Base-by-base conservation (phyloP, 371 early-diverging fungal species). In the Mortierella sp. region DNA sequence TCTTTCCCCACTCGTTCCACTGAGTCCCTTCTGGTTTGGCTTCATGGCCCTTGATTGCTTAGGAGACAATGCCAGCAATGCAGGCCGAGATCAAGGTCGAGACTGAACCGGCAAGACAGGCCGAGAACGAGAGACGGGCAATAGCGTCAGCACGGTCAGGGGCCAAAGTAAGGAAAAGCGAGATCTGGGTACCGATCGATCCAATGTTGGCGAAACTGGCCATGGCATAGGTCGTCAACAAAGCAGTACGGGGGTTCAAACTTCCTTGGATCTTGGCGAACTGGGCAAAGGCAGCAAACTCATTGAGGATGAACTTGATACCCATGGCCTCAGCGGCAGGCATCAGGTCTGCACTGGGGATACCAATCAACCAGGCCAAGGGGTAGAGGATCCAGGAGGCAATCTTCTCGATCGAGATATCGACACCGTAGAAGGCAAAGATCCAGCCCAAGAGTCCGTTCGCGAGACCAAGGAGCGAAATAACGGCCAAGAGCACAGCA, bases 121-220 rank as follows among this genome's bases (percentile, higher is more conserved):
- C 93, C 50, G 92, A 91, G 14, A 95, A 73, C 30, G 94, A 95
- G 30, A 95, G 69, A 30, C 85, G 70, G 12, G 95, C 92, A 58
- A 95, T 84, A 48, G 94, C 94, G 59, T 84, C 89, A 45, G 88
- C 89, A 71, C 96, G 87, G 57, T 85, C 84, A 7, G 97, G 97
- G 3, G 96, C 94, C 69, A 97, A 84, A 44, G 94, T 89, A 61
- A 94, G 91, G 67, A 96, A 84, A 48, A 87, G 84, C 64, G 93
- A 92, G 68, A 95, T 90, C 70, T 95, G 95, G 75, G 95, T 94
- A 83, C 96, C 97, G 57, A 96, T 90, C 55, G 93, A 93, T 12
- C 90, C 91, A 56, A 95, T 80, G 83, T 97, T 96, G 68, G 95
- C 96, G 82, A 97, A 97, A 23, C 95, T 95, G 75, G 95, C 95